Evolutionary conservation across 257 asterid genomes (phyloP).

Genomic region (Leonotis leonurus): DNA sequence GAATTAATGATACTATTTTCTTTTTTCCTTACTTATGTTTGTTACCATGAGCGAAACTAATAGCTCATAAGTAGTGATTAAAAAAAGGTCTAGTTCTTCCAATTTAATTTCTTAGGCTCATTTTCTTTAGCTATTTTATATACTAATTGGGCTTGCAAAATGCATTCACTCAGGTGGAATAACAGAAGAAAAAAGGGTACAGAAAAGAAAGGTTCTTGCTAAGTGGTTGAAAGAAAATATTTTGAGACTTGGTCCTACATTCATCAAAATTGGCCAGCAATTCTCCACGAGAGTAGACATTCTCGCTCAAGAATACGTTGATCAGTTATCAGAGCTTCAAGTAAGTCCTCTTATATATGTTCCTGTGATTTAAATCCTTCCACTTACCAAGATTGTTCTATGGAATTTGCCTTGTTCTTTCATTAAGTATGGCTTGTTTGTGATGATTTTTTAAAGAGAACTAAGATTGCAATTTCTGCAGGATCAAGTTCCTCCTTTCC

Average conservation of each 20-base stretch:
- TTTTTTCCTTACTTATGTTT: background rate
- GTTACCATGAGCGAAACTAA: background rate
- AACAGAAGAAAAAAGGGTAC: constrained; percentile 60
- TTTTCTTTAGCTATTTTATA: constrained; percentile 1
- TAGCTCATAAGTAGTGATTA: background rate
- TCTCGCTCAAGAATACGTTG: constrained; percentile 97
- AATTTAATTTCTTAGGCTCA: background rate
- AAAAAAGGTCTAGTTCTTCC: background rate
- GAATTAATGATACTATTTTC: background rate
- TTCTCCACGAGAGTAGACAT: constrained; percentile 97
- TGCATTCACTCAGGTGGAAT: constrained; percentile 52
- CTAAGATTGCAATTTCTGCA: constrained; percentile 20
- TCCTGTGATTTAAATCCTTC: background rate
- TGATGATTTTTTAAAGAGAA: background rate
- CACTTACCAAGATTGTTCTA: background rate
- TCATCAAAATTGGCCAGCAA: constrained; percentile 96
- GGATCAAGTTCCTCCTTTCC: constrained; percentile 99
- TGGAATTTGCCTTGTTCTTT: background rate
- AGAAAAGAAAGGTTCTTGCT: constrained; percentile 76
- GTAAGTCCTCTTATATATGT: constrained; percentile 23
- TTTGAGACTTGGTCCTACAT: constrained; percentile 93
- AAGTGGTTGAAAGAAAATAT: constrained; percentile 94
- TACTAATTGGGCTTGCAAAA: constrained; percentile 11
- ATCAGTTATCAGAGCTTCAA: constrained; percentile 97
- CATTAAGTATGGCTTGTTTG: background rate